A percentile compares a stretch with the other conserved stretches of the same genome.
These are phyloP conservation scores for Mycena latifolia DNA, from an alignment of 768 basidiomycete species.

Conservation along the genomic window DNA sequence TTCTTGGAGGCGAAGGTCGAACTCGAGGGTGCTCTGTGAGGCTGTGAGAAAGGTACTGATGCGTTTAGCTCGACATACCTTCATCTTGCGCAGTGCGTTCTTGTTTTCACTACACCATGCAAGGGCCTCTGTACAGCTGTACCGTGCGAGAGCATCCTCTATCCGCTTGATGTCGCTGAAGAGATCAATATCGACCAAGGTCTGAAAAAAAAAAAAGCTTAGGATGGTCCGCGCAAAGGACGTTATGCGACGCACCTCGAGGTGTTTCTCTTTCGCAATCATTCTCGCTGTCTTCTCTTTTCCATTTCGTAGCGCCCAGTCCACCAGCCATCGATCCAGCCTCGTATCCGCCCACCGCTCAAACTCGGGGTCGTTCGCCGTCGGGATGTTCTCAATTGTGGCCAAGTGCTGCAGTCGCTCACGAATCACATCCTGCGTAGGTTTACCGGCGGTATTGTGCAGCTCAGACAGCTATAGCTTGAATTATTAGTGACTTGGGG, in stretches of 20 bases:
- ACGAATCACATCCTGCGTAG: conserved; percentile 80
- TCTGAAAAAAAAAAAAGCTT: conserved; percentile 58
- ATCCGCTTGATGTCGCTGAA: conserved; percentile 92
- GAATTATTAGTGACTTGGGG: conserved; percentile 4
- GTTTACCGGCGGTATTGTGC: conserved; percentile 60
- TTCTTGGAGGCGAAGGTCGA: conserved; percentile 95
- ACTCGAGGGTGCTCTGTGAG: conserved; percentile 91
- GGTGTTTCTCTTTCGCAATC: conserved; percentile 80
- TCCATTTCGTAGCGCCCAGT: conserved; percentile 89
- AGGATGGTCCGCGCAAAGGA: not conserved
- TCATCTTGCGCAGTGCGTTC: conserved; percentile 90
- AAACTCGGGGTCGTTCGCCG: conserved; percentile 67
- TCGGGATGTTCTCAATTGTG: conserved; percentile 67
- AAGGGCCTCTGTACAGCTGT: conserved; percentile 90
- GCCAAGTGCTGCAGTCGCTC: conserved; percentile 82
- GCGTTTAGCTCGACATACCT: conserved; percentile 59
- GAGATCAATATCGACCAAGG: conserved; percentile 90
- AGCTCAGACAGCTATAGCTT: conserved; percentile 58
- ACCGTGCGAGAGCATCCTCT: conserved; percentile 79
- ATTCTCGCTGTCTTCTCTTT: conserved; percentile 81
- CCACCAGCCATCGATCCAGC: conserved; percentile 91
- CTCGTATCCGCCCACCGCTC: conserved; percentile 83
- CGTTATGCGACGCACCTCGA: conserved; percentile 71
- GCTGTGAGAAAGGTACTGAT: conserved; percentile 4
- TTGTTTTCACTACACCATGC: conserved; percentile 98